Conservation (phyloP, 1,284 basidiomycete species). For the Phellopilus nigrolimitatus region DNA sequence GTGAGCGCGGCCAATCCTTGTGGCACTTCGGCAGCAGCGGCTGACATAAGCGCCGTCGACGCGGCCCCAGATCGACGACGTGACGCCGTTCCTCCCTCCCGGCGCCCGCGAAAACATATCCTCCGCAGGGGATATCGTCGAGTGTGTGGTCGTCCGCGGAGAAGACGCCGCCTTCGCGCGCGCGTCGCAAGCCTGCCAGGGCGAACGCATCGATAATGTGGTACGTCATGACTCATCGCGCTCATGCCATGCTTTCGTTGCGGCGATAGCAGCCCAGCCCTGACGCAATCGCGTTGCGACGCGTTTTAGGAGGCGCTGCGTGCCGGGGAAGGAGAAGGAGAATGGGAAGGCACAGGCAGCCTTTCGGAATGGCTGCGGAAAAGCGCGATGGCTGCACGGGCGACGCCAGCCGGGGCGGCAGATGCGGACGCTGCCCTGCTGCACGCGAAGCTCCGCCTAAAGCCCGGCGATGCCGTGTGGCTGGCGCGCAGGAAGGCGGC, state of each 20-base stretch:
- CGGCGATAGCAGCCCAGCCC: not conserved
- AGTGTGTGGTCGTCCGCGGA: slow-evolving; percentile 49
- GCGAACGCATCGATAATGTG: slow-evolving; percentile 28
- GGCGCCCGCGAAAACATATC: slow-evolving; percentile 34
- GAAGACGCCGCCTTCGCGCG: slow-evolving; percentile 36
- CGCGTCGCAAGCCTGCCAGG: slow-evolving; percentile 34
- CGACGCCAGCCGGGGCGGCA: not conserved
- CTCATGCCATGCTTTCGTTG: not conserved
- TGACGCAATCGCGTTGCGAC: slow-evolving; percentile 17
- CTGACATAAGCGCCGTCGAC: no score
- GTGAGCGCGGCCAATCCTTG: slow-evolving; percentile 21
- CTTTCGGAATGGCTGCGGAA: slow-evolving; percentile 4
- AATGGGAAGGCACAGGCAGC: no score
- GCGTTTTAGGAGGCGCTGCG: slow-evolving; percentile 8
- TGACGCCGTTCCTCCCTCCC: slow-evolving; percentile 42
- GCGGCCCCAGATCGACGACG: slow-evolving; percentile 44
- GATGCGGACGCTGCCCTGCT: not conserved
- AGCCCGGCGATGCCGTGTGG: slow-evolving; percentile 13
- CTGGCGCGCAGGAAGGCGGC: slow-evolving; percentile 12
- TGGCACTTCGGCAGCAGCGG: no score
- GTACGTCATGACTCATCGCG: slow-evolving; percentile 18
- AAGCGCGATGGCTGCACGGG: slow-evolving; percentile 4
- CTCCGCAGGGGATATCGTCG: slow-evolving; percentile 42
- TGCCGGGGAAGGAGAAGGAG: slow-evolving; percentile 9
- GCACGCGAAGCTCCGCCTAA: slow-evolving; percentile 7